phyloP scores from a whole-genome alignment of 257 asterid genomes.

The Solanum ahanhuiri region DNA sequence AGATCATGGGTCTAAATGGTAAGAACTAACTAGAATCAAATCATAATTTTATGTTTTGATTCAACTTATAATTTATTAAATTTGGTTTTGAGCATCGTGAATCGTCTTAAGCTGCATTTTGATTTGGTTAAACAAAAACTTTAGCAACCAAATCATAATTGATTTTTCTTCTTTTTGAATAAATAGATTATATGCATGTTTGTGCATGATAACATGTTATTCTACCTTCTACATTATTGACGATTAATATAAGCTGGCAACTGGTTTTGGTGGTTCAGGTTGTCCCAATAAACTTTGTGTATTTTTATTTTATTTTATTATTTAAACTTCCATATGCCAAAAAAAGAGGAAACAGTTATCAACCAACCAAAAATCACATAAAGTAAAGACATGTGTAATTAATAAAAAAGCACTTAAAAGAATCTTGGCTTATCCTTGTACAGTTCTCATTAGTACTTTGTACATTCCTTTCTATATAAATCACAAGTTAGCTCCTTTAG shows the following conservation, averaged over 20 bases:
- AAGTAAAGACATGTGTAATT: conserved; percentile 18
- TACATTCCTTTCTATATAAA: conserved; percentile 31
- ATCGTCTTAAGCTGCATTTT: neutral
- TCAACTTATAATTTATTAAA: neutral
- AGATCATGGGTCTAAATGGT: neutral
- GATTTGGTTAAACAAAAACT: neutral
- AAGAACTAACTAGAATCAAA: neutral
- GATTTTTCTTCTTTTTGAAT: neutral
- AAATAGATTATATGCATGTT: neutral
- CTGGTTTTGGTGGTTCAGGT: neutral
- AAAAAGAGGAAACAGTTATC: conserved; percentile 8
- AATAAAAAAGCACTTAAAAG: conserved; percentile 13
- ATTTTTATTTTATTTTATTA: neutral
- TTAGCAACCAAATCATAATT: neutral
- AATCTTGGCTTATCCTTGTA: conserved; percentile 8
- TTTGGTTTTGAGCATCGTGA: neutral
- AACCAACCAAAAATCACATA: conserved; percentile 28
- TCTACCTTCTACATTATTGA: neutral
- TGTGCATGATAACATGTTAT: neutral
- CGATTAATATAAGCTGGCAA: neutral
- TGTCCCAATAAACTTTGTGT: neutral
- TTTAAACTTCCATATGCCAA: conserved; percentile 5
- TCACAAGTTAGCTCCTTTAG: conserved; percentile 23
- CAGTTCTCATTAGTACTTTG: neutral
- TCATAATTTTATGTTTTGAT: neutral